A percentile compares a stretch with the other conserved stretches of the same genome.
phyloP scores from a whole-genome alignment of 768 basidiomycete species.

The Russula compacta region DNA sequence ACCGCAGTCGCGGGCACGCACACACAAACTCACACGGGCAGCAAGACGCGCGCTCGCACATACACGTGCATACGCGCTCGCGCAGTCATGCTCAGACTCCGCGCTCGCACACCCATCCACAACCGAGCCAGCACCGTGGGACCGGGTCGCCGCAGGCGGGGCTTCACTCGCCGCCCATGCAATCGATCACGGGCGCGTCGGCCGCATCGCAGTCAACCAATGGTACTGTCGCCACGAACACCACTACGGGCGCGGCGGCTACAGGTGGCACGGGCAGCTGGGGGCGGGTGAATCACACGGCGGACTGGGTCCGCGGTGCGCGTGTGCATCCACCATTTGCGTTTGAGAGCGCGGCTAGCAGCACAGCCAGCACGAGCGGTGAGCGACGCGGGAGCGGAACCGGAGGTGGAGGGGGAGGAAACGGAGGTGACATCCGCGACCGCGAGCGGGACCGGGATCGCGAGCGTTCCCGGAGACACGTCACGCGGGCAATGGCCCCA shows the following conservation, averaged over 20 bases:
- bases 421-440: slow-evolving; percentile 9
- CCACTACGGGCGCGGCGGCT: neutral
- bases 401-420: neutral
- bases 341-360: slow-evolving; percentile 18
- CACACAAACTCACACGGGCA: neutral
- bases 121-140: neutral
- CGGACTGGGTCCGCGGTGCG: slow-evolving; percentile 16
- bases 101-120: slow-evolving; percentile 16
- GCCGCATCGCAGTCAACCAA: slow-evolving; percentile 17
- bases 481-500: neutral
- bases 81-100: slow-evolving; percentile 4
- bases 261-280: slow-evolving; percentile 8
- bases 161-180: slow-evolving; percentile 3
- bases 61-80: slow-evolving; percentile 1
- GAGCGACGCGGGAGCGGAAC: neutral
- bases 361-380: slow-evolving; percentile 1
- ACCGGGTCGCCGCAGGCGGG: neutral
- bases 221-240: slow-evolving; percentile 6
- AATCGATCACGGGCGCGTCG: slow-evolving; percentile 6
- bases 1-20: slow-evolving; percentile 2
- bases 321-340: slow-evolving; percentile 21
- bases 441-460: slow-evolving; percentile 13
- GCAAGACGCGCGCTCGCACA: slow-evolving; percentile 7
- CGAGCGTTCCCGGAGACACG: slow-evolving; percentile 9
- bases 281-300: slow-evolving; percentile 13